phyloP scores from a whole-genome alignment of 352 stramenopile genomes.

The Phytophthora crassamura region DNA sequence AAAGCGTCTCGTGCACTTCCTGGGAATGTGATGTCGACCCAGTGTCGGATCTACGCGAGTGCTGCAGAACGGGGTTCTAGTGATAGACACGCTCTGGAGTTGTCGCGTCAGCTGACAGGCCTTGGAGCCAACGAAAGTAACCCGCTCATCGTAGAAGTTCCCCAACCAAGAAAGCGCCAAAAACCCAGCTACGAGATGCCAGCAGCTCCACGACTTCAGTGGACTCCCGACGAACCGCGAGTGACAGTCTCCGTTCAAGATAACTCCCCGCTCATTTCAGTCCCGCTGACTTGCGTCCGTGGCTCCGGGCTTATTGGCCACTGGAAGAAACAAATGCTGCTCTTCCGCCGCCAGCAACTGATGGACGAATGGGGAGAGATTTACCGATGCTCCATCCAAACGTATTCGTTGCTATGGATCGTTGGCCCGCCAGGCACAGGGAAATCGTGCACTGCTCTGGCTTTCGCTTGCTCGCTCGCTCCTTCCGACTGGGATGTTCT shows the following conservation, averaged over 20 bases:
- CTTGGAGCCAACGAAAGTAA: too few relatives aligned
- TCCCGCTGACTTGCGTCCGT: not conserved
- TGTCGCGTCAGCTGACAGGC: too few relatives aligned
- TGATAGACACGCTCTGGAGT: too few relatives aligned
- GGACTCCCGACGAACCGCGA: not conserved
- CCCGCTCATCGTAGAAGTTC: not conserved
- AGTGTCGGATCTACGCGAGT: too few relatives aligned
- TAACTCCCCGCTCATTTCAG: not conserved
- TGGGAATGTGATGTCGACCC: too few relatives aligned
- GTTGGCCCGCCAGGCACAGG: not conserved
- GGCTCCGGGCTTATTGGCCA: not conserved
- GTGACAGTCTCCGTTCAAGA: not conserved
- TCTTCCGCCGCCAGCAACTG: not conserved
- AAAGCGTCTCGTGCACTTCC: too few relatives aligned
- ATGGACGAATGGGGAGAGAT: not conserved
- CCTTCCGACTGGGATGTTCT: too few relatives aligned
- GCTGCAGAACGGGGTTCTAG: too few relatives aligned
- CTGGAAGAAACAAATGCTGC: not conserved
- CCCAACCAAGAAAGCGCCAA: not conserved
- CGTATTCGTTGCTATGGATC: not conserved
- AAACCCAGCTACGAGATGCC: conserved; percentile 1
- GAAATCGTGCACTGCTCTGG: too few relatives aligned
- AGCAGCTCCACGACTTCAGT: too few relatives aligned
- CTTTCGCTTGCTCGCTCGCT: too few relatives aligned
- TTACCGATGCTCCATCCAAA: not conserved